These are phyloP conservation scores for Benincasa hispida DNA, from an alignment of 306 rosid genomes.

Conservation along the genomic window DNA sequence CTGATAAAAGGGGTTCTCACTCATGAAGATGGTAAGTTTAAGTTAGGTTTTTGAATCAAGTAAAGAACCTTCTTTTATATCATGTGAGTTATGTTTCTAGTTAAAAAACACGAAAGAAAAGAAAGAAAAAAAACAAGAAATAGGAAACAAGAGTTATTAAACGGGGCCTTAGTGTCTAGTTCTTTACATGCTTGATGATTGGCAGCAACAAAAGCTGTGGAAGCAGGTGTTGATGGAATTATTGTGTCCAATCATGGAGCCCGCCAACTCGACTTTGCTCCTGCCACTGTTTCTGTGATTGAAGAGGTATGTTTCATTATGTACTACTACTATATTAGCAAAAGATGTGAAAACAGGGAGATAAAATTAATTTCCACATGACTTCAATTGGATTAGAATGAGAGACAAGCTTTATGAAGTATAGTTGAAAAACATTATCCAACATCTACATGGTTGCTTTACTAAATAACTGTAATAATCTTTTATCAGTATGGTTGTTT, in stretches of 20 bases:
- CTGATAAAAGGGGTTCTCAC: constrained; percentile 32
- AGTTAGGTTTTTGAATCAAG: background rate
- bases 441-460: background rate
- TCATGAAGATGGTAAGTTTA: constrained; percentile 30
- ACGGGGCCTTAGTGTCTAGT: background rate
- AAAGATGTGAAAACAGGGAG: background rate
- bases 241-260: constrained; percentile 35
- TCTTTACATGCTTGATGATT: background rate
- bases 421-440: background rate
- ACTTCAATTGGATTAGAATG: background rate
- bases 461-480: background rate
- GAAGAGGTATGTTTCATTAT: constrained; percentile 19
- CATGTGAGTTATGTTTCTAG: background rate
- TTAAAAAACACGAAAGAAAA: too few relatives aligned
- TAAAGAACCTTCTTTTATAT: background rate
- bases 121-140: too few relatives aligned
- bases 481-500: background rate
- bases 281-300: constrained; percentile 26
- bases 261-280: constrained; percentile 23
- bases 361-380: background rate
- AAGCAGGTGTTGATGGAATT: constrained; percentile 22
- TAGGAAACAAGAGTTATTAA: too few relatives aligned
- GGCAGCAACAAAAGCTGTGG: constrained; percentile 27
- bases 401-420: background rate
- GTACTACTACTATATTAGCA: background rate